Conservation (phyloP, 495 filamentous ascomycete species). For the Talaromyces borbonicus region DNA sequence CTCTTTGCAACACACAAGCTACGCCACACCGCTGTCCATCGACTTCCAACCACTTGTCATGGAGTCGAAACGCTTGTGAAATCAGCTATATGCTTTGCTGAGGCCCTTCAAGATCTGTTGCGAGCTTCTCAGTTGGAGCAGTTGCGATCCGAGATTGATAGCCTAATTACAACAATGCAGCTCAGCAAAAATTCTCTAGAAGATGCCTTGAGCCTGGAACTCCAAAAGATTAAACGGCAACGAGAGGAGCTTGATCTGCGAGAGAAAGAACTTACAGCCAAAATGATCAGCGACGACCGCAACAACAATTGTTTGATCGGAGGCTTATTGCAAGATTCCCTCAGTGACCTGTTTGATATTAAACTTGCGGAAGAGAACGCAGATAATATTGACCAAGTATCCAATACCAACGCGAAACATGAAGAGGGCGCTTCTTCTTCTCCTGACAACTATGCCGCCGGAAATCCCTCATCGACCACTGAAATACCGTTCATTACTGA, state of each 20-base stretch:
- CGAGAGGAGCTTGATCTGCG: slow-evolving; percentile 21
- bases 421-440: too few species aligned
- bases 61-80: slow-evolving; percentile 20
- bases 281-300: slow-evolving; percentile 18
- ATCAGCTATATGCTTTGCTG: slow-evolving; percentile 19
- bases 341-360: slow-evolving; percentile 17
- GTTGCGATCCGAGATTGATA: slow-evolving; percentile 22
- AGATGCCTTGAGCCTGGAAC: slow-evolving; percentile 15
- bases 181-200: slow-evolving; percentile 31
- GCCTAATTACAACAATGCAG: slow-evolving; percentile 28
- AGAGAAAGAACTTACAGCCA: slow-evolving; percentile 18
- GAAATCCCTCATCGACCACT: too few species aligned
- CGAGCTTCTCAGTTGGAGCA: slow-evolving; percentile 25
- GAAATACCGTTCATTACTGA: too few species aligned
- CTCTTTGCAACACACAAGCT: slow-evolving; percentile 20
- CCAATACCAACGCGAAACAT: not conserved
- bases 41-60: slow-evolving; percentile 18
- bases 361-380: not conserved
- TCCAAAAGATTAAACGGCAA: slow-evolving; percentile 19
- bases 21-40: slow-evolving; percentile 27
- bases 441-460: too few species aligned
- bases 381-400: not conserved
- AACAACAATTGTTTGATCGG: slow-evolving; percentile 25
- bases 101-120: slow-evolving; percentile 18
- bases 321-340: slow-evolving; percentile 20